Base-by-base conservation (phyloP, 2,329 filamentous ascomycete genomes). In the Aspergillus sp. region DNA sequence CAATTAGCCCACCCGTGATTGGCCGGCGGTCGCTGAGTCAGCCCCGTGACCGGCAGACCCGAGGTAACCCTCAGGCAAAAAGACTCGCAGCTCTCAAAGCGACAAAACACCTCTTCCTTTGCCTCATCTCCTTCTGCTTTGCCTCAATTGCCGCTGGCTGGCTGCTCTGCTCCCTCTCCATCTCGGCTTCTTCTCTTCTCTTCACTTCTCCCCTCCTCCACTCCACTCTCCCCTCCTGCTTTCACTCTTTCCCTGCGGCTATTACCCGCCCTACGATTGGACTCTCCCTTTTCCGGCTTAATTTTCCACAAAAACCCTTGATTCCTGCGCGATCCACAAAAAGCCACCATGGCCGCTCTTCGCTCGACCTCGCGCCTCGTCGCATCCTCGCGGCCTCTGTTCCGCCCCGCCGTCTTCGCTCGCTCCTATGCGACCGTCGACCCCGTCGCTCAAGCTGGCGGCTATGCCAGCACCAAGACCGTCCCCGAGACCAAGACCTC, bases 401-500 rank as follows among this genome's bases (percentile, higher is more conserved):
- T 79, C 72, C 72, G 75, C 55, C 73, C 77, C 55, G 69, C 76
- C 52, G 62, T 69, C 59, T 72, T 74, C 55, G 71, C 74, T 69
- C 75, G 79, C 68, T 75, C 76, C 56, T 82, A 81, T 74, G 80
- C 80, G 64, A 81, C 80, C 45, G 75, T 80, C 58, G 74, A 78
- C 47, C 67, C 78, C 32, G 32, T 36, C 32, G 32, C 63, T 56
- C 69, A 54, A 64, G 67, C 36, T 67, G 71, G 56, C 67, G 71
- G 56, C 63, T 71, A 69, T 49, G 63, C 69, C 53, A 72, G 65
- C 54, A 64, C 63, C 49, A 68, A 75, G 51, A 70, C 74, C 31
- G 67, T 78, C 31, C 76, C 82, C 58, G 75, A 80, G 77, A 79
- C 75, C 65, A 75, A 89, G 75, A 84, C 86, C 39, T 84, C 86